A percentile compares a stretch with the other conserved stretches of the same genome.
phyloP scores from a whole-genome alignment of 73 alveolate genomes.

The Tetrahymena malaccensis region DNA sequence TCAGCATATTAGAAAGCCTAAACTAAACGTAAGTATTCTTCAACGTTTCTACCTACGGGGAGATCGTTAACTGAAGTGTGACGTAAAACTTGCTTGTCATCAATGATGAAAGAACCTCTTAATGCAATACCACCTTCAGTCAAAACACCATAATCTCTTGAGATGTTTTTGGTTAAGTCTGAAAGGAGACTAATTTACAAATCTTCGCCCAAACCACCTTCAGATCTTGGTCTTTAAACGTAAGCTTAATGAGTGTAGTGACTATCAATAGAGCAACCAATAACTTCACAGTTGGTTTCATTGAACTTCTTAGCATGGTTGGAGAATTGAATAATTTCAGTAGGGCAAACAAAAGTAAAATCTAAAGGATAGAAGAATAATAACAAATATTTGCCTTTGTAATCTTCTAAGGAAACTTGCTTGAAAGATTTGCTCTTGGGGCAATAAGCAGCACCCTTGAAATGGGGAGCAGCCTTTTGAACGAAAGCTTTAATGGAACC shows the following conservation, averaged over 20 bases:
- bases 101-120: conserved; percentile 97
- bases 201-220: conserved; percentile 95
- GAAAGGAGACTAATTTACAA: conserved; percentile 90
- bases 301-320: conserved; percentile 82
- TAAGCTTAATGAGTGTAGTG: conserved; percentile 84
- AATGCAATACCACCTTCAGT: conserved; percentile 78
- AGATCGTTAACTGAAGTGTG: conserved; percentile 90
- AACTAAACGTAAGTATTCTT: conserved; percentile 89
- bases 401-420: conserved; percentile 74
- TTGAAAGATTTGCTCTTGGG: conserved; percentile 49
- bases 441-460: conserved; percentile 31
- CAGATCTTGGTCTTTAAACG: conserved; percentile 83
- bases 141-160: conserved; percentile 87
- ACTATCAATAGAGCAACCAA: conserved; percentile 94
- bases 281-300: conserved; percentile 72
- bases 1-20: conserved; percentile 94
- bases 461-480: conserved; percentile 37
- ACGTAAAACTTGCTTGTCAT: conserved; percentile 81
- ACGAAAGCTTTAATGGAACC: conserved; percentile 30
- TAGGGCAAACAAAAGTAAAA: conserved; percentile 99
- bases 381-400: conserved; percentile 93
- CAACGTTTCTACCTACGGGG: conserved; percentile 97
- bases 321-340: conserved; percentile 80
- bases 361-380: conserved; percentile 99
- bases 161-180: conserved; percentile 78